Conservation (phyloP, 2,329 filamentous ascomycete species). For the Paraconiothyrium sp. region DNA sequence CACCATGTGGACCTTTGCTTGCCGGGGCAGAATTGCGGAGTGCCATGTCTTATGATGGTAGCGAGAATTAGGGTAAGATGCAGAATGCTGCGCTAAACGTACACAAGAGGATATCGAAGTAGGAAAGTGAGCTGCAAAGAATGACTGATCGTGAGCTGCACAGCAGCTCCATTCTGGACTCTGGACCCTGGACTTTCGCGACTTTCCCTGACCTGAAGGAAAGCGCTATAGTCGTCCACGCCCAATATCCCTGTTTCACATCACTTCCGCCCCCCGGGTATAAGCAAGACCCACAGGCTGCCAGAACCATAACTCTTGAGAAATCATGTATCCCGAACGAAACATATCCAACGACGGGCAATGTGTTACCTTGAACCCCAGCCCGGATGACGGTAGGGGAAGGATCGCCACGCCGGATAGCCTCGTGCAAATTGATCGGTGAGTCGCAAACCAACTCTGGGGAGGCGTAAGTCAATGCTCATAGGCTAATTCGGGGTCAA, state of each 20-base stretch:
- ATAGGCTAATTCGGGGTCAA: constrained; percentile 23
- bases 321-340: constrained; percentile 15
- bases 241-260: constrained; percentile 22
- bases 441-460: constrained; percentile 51
- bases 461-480: constrained; percentile 31
- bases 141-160: constrained; percentile 20
- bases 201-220: constrained; percentile 21
- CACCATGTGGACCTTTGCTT: constrained; percentile 13
- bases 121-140: neutral
- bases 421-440: constrained; percentile 54
- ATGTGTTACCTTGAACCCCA: constrained; percentile 26
- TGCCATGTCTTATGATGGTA: neutral
- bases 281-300: constrained; percentile 16
- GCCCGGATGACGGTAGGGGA: constrained; percentile 31
- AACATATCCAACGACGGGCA: constrained; percentile 9
- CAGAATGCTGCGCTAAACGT: neutral
- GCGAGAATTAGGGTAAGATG: neutral
- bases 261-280: constrained; percentile 16
- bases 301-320: constrained; percentile 25
- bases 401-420: constrained; percentile 39
- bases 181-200: neutral
- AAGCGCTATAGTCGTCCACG: constrained; percentile 27
- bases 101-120: neutral
- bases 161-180: constrained; percentile 23
- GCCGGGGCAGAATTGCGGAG: constrained; percentile 21